Base-by-base conservation (phyloP, 2,329 filamentous ascomycete species). In the Teratosphaeria viscida region DNA sequence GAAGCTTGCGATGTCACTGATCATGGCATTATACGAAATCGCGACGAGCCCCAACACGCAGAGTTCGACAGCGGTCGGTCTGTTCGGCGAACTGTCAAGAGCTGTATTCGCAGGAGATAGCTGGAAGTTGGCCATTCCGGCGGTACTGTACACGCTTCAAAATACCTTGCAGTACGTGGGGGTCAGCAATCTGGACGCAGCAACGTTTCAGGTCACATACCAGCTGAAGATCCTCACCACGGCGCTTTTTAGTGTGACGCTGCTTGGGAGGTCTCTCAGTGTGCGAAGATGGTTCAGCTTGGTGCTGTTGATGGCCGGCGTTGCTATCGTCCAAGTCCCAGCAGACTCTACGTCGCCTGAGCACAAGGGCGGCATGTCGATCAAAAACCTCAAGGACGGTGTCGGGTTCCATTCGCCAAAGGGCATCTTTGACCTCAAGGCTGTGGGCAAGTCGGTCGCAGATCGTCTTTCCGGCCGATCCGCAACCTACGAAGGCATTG, bases 161-260 rank as follows among this genome's bases (percentile, higher is more conserved):
- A 97, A 96, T 70, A 88, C 89, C n/a, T 77, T 97, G 58, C 90
- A 96, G 73, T 99, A 96, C 70, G 83, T 95, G 57, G 92, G 90
- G 1, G 85, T 96, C 11, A 90, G 89, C 62, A 96, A 97, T 66
- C 75, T 97, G 67, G 90, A 95, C 68, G 89, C 92, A 0, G 90
- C 94, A 4, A 91, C 92, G 58, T 97, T 96, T 71, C 92, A 96
- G 74, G 86, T 96, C 61, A 84, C 94, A 29, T 95, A 94, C 72
- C 92, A 99, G 75, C 79, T 97, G 60, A 96, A 96, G 82, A 94
- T 97, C 64, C 82, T 96, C 63, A 90, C 89, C 1, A 94, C 90
- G 0, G 92, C 94, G 2, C 74, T 96, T 34, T 95, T 96, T 74
- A 94, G 89, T 64, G 86, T 95, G 47, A 74, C 85, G 3, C 81